Percentiles rank a stretch among this genome's conserved stretches.
These are phyloP conservation scores for Aechmea fasciata DNA, from an alignment of 176 grass and related monocot genomes.

Conservation along the genomic window DNA sequence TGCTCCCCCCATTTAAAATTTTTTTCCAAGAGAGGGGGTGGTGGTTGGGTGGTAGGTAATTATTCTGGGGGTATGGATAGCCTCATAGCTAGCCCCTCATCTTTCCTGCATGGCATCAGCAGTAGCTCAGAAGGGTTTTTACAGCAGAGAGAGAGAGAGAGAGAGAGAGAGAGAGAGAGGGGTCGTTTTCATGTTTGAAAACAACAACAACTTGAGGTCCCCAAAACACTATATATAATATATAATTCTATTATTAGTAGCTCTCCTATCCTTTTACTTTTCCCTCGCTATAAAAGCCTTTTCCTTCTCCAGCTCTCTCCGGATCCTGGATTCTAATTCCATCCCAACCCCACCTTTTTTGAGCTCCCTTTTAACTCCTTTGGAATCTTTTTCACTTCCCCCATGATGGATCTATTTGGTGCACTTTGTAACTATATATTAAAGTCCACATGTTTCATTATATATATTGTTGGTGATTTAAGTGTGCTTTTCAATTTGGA, in stretches of 20 bases:
- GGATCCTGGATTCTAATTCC: neutral
- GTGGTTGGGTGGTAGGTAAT: too few species aligned
- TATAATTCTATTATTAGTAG: neutral
- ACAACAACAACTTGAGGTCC: constrained; percentile 3
- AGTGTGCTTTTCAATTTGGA: too few species aligned
- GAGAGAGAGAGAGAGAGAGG: neutral
- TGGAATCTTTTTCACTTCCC: neutral
- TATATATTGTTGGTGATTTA: too few species aligned
- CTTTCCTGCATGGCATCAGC: constrained; percentile 16
- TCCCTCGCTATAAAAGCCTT: neutral
- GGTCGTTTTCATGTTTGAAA: neutral
- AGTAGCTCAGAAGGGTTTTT: constrained; percentile 2
- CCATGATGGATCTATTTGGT: neutral
- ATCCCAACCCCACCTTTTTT: neutral
- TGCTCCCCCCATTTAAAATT: too few species aligned
- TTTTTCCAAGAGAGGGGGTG: too few species aligned
- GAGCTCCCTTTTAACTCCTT: neutral
- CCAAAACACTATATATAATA: neutral
- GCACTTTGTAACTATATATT: too few species aligned
- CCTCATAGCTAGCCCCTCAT: neutral
- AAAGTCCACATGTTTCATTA: too few species aligned
- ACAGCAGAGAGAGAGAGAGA: neutral
- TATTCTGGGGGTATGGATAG: neutral
- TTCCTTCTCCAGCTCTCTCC: neutral
- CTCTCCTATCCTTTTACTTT: neutral